Percentiles rank a stretch among this genome's conserved stretches.
These are phyloP conservation scores for Angomonas desouzai DNA, from an alignment of 208 protist species.

Conservation along the genomic window DNA sequence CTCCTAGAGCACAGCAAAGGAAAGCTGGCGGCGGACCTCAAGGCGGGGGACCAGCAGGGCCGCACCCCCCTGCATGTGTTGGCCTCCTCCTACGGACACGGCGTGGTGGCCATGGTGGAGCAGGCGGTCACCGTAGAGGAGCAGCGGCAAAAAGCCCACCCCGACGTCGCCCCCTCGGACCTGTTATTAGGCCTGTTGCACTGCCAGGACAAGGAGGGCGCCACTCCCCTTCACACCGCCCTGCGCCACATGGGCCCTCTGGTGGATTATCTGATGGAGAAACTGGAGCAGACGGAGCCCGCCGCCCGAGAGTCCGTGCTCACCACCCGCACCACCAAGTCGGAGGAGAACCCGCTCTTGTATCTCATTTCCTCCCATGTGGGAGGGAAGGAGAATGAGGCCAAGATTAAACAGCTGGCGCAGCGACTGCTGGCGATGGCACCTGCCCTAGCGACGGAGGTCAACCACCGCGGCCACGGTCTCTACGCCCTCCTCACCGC, in stretches of 20 bases:
- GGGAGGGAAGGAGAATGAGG: conserved; percentile 1
- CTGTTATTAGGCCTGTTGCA: background rate
- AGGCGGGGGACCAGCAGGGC: background rate
- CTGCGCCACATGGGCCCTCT: background rate
- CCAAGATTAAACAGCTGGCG: background rate
- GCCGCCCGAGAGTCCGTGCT: background rate
- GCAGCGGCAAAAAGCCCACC: background rate
- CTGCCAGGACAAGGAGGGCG: background rate
- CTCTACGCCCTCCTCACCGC: background rate
- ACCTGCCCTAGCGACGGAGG: background rate
- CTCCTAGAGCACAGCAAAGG: conserved; percentile 2
- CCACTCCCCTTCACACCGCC: conserved; percentile 8
- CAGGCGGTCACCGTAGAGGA: background rate
- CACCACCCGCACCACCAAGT: background rate
- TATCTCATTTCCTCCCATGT: conserved; percentile 6
- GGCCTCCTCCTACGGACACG: background rate
- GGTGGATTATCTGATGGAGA: background rate
- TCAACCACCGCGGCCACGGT: background rate
- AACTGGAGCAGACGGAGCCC: background rate
- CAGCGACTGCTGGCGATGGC: background rate
- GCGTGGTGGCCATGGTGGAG: background rate
- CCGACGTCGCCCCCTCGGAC: background rate
- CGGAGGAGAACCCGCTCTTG: background rate
- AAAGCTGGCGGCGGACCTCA: background rate
- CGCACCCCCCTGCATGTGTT: background rate